phyloP scores from a whole-genome alignment of 805 yeast species.

The Saccharomycopsis fermentans region DNA sequence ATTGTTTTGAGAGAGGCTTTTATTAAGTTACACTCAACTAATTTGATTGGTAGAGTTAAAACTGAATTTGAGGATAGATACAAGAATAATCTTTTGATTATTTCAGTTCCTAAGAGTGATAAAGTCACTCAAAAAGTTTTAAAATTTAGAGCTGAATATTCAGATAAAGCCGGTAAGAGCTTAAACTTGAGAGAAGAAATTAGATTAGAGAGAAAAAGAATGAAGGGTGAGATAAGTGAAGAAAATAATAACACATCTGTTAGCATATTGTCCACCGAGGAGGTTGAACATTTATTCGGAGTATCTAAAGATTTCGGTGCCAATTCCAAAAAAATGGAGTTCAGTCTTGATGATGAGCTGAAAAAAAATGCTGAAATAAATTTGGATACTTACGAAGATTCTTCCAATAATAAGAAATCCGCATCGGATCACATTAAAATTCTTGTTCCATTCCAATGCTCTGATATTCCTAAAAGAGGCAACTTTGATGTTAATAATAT shows the following conservation, averaged over 20 bases:
- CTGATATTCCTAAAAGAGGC: slow-evolving; percentile 70
- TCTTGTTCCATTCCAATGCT: slow-evolving; percentile 54
- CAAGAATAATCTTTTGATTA: slow-evolving; percentile 53
- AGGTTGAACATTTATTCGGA: slow-evolving; percentile 22
- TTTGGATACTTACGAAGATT: slow-evolving; percentile 12
- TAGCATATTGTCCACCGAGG: slow-evolving; percentile 26
- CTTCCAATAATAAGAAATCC: slow-evolving; percentile 2
- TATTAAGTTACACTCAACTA: slow-evolving; percentile 63
- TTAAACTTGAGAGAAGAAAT: slow-evolving; percentile 67
- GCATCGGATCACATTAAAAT: neutral
- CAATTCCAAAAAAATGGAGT: neutral
- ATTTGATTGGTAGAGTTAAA: slow-evolving; percentile 59
- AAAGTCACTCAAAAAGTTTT: slow-evolving; percentile 42
- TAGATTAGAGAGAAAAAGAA: slow-evolving; percentile 56
- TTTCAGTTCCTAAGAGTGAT: slow-evolving; percentile 42
- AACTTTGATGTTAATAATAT: slow-evolving; percentile 71
- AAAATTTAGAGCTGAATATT: slow-evolving; percentile 38
- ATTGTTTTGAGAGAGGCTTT: slow-evolving; percentile 63
- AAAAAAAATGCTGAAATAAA: neutral
- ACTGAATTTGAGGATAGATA: slow-evolving; percentile 79
- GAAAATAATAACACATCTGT: slow-evolving; percentile 59
- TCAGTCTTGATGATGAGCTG: neutral
- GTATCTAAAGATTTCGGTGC: neutral
- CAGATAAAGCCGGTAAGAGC: slow-evolving; percentile 40
- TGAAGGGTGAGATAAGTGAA: slow-evolving; percentile 40